These are phyloP conservation scores for Cymbidium sinense DNA, from an alignment of 106 monocot genomes.

Conservation along the genomic window DNA sequence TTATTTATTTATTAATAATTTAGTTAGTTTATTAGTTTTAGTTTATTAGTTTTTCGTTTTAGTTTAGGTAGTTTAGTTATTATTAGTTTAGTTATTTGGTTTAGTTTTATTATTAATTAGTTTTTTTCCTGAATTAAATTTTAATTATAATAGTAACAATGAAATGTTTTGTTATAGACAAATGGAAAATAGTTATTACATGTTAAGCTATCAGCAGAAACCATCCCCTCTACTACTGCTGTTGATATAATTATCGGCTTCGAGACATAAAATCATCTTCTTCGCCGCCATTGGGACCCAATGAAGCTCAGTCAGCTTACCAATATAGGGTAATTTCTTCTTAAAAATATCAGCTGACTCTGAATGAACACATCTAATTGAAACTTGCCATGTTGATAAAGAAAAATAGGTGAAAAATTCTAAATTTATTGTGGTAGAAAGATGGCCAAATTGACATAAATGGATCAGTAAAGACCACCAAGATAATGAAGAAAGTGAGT, in stretches of 20 bases:
- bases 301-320: background rate
- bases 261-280: conserved; percentile 8
- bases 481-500: background rate
- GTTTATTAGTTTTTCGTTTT: too few relatives aligned
- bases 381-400: background rate
- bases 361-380: background rate
- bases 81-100: too few relatives aligned
- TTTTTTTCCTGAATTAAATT: background rate
- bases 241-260: background rate
- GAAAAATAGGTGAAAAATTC: background rate
- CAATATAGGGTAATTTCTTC: too few relatives aligned
- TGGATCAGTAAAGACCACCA: background rate
- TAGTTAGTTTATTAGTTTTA: too few relatives aligned
- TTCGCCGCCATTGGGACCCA: background rate
- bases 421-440: background rate
- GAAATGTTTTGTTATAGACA: background rate
- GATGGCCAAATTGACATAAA: background rate
- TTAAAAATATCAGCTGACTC: too few relatives aligned
- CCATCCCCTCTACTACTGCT: conserved; percentile 4
- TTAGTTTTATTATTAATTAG: too few relatives aligned
- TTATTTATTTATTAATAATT: too few relatives aligned
- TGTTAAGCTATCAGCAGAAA: background rate
- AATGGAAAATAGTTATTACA: conserved; percentile 1
- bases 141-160: background rate
- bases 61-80: too few relatives aligned